Conservation (phyloP, 2,329 filamentous ascomycete genomes). For the Fusarium aywerte region DNA sequence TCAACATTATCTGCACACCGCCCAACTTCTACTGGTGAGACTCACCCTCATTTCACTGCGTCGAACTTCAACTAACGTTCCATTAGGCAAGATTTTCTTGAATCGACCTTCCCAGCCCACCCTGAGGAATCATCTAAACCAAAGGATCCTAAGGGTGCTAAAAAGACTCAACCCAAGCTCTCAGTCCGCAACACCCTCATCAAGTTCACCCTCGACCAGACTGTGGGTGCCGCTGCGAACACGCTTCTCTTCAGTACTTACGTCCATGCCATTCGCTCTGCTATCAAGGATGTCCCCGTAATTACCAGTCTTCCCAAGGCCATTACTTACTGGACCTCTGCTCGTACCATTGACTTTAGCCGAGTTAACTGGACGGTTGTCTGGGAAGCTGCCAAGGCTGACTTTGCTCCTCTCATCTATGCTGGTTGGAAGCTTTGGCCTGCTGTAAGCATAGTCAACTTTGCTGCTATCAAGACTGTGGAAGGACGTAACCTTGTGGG, state of each 20-base stretch:
- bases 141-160: slow-evolving; percentile 47
- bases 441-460: slow-evolving; percentile 74
- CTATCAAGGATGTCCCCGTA: slow-evolving; percentile 57
- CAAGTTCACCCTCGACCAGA: slow-evolving; percentile 78
- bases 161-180: slow-evolving; percentile 55
- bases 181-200: slow-evolving; percentile 71
- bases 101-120: slow-evolving; percentile 77
- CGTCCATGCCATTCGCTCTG: slow-evolving; percentile 66
- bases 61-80: slow-evolving; percentile 21
- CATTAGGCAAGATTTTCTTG: slow-evolving; percentile 77
- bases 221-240: slow-evolving; percentile 72
- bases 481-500: slow-evolving; percentile 76
- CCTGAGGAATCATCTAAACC: slow-evolving; percentile 54
- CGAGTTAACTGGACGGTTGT: slow-evolving; percentile 59
- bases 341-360: slow-evolving; percentile 57
- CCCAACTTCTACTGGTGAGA: slow-evolving; percentile 85
- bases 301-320: slow-evolving; percentile 52
- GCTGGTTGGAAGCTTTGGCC: slow-evolving; percentile 80
- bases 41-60: slow-evolving; percentile 19
- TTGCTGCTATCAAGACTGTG: slow-evolving; percentile 74
- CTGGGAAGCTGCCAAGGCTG: slow-evolving; percentile 57
- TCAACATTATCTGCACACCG: slow-evolving; percentile 77
- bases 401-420: slow-evolving; percentile 71
- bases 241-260: slow-evolving; percentile 71
- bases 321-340: slow-evolving; percentile 51